Evolutionary conservation across 768 basidiomycete species (phyloP).

Genomic region (Collybia mongolica): DNA sequence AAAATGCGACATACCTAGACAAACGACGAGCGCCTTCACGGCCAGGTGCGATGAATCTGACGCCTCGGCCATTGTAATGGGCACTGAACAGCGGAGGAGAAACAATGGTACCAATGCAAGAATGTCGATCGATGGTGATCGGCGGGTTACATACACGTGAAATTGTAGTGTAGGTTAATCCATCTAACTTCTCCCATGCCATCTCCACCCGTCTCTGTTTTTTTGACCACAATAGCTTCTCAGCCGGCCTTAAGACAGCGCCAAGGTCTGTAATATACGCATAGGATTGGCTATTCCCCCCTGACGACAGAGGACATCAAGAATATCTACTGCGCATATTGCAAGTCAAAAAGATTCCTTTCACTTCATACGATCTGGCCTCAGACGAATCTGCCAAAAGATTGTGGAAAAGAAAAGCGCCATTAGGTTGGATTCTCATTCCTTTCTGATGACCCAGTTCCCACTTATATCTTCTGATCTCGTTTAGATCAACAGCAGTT

Average conservation of each 20-base stretch:
- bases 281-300: background rate
- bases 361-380: slow-evolving; percentile 81
- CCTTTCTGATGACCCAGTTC: background rate
- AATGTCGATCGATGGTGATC: slow-evolving; percentile 1
- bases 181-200: slow-evolving; percentile 46
- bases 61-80: slow-evolving; percentile 3
- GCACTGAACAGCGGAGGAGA: slow-evolving; percentile 1
- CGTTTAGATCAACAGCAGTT: slow-evolving; percentile 75
- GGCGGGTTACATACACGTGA: too few species aligned
- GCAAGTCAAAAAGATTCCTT: slow-evolving; percentile 84
- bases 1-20: slow-evolving; percentile 41
- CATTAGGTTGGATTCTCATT: slow-evolving; percentile 43
- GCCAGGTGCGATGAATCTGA: slow-evolving; percentile 6
- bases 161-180: background rate
- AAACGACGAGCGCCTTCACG: slow-evolving; percentile 70
- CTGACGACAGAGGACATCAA: slow-evolving; percentile 24
- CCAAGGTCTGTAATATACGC: slow-evolving; percentile 51
- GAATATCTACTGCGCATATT: slow-evolving; percentile 81
- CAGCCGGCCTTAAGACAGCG: slow-evolving; percentile 75
- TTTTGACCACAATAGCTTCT: slow-evolving; percentile 87
- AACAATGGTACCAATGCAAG: too few species aligned
- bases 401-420: slow-evolving; percentile 82
- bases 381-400: slow-evolving; percentile 79
- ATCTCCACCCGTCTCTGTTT: slow-evolving; percentile 81
- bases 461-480: background rate